phyloP scores from a whole-genome alignment of 169 alveolate genomes.

The Plasmodium coatneyi region DNA sequence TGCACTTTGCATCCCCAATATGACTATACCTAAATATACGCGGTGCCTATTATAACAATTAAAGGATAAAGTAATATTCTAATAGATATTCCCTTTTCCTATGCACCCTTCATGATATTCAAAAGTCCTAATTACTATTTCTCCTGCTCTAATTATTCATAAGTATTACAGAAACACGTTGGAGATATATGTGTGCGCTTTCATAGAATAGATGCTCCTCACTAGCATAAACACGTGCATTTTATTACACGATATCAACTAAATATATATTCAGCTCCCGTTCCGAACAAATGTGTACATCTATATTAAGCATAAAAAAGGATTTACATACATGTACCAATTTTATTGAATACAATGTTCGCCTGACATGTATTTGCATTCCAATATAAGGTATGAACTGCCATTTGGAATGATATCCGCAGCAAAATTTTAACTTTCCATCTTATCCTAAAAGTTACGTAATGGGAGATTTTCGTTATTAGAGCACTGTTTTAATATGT shows the following conservation, averaged over 20 bases:
- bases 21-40: background rate
- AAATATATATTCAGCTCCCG: background rate
- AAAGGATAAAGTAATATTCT: background rate
- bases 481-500: background rate
- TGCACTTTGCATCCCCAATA: background rate
- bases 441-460: background rate
- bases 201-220: background rate
- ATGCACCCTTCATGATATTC: background rate
- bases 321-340: background rate
- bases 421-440: background rate
- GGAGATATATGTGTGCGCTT: background rate
- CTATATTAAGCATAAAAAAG: background rate
- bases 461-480: background rate
- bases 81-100: background rate
- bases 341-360: background rate
- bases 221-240: background rate
- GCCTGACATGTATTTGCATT: background rate
- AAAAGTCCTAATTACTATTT: background rate
- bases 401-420: background rate
- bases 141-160: no score
- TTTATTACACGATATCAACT: background rate
- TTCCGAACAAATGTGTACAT: background rate
- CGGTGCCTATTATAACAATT: background rate
- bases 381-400: background rate
- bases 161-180: background rate